A percentile compares a stretch with the other conserved stretches of the same genome.
Conservation (phyloP, 345 rosid species). For the Populus pruinosa region DNA sequence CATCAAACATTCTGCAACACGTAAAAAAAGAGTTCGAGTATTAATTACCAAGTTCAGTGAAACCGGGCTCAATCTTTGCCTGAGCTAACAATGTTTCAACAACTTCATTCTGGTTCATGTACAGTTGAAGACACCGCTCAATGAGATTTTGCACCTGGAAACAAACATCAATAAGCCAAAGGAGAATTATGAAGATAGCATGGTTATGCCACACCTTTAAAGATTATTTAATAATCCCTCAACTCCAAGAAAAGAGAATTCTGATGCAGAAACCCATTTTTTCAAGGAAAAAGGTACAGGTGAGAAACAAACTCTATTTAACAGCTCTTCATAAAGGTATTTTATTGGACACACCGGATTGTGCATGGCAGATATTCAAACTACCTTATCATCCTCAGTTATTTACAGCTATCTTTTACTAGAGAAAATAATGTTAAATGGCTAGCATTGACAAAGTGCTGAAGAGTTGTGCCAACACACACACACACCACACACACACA, state of each 20-base stretch:
- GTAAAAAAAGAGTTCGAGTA: background rate
- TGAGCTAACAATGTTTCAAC: slow-evolving; percentile 29
- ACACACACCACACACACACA: too few species aligned
- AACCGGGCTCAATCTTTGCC: slow-evolving; percentile 38
- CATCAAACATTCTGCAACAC: background rate
- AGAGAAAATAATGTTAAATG: background rate
- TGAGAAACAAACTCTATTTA: background rate
- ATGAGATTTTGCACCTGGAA: slow-evolving; percentile 37
- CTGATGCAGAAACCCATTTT: background rate
- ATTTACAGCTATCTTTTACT: background rate
- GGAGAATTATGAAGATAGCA: background rate
- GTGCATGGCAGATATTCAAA: background rate
- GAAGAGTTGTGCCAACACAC: background rate
- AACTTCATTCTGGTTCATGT: slow-evolving; percentile 35
- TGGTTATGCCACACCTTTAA: background rate
- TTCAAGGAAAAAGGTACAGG: background rate
- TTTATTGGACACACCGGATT: background rate
- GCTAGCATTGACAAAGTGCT: too few species aligned
- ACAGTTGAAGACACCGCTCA: slow-evolving; percentile 34
- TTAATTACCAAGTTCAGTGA: slow-evolving; percentile 33
- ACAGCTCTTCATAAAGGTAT: background rate
- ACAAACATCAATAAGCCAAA: background rate
- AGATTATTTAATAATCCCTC: background rate
- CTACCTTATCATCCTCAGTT: background rate
- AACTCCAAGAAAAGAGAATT: background rate